These are phyloP conservation scores for Penicillium cinerascens DNA, from an alignment of 495 filamentous ascomycete genomes.

Conservation along the genomic window DNA sequence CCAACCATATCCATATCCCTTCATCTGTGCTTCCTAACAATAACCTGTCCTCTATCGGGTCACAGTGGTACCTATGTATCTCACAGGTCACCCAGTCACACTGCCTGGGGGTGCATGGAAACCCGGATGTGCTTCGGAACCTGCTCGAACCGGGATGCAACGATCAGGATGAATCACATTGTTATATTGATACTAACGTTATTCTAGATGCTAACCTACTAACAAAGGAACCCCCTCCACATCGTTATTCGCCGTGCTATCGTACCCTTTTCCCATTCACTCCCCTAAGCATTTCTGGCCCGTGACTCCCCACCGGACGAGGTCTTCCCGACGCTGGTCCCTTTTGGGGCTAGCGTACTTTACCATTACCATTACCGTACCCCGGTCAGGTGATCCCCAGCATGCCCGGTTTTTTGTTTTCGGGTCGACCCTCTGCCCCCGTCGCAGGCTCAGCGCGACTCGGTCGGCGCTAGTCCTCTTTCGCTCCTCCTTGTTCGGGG, in stretches of 20 bases:
- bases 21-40: neutral
- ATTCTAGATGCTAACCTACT: constrained; percentile 17
- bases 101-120: constrained; percentile 6
- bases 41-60: constrained; percentile 2
- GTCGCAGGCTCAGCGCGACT: constrained; percentile 9
- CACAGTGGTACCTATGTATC: neutral
- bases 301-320: constrained; percentile 21
- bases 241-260: neutral
- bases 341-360: constrained; percentile 6
- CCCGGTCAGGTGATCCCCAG: neutral
- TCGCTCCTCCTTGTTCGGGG: constrained; percentile 16
- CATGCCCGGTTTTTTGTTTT: constrained; percentile 12
- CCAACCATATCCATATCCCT: neutral
- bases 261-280: neutral
- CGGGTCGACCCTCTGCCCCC: constrained; percentile 10
- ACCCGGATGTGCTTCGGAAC: constrained; percentile 8
- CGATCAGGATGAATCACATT: neutral
- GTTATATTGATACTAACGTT: neutral
- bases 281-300: constrained; percentile 9
- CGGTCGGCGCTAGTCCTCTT: constrained; percentile 20
- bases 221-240: neutral
- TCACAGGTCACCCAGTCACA: neutral
- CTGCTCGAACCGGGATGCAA: constrained; percentile 1
- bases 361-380: constrained; percentile 1
- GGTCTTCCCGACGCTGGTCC: constrained; percentile 15